A percentile compares a stretch with the other conserved stretches of the same genome.
phyloP scores from a whole-genome alignment of 139 green algal genomes.

The Chlorella sp. region DNA sequence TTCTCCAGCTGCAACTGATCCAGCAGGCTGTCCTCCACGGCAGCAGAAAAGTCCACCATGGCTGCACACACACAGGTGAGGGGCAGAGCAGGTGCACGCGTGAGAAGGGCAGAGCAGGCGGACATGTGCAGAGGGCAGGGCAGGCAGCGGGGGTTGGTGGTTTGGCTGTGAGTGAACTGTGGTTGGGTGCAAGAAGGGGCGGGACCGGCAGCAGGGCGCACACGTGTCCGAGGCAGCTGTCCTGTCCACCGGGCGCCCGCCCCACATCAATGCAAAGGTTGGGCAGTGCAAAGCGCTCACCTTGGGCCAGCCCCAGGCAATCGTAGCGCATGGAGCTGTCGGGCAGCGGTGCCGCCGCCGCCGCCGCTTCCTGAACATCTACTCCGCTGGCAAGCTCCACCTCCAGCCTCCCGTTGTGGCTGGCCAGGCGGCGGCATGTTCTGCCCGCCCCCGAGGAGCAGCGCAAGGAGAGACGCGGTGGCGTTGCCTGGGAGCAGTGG shows the following conservation, averaged over 20 bases:
- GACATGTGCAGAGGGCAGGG: background rate
- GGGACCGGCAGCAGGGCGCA: background rate
- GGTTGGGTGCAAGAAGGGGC: too few relatives aligned
- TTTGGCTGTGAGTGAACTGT: too few relatives aligned
- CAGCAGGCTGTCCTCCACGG: slow-evolving; percentile 64
- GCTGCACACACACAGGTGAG: slow-evolving; percentile 48
- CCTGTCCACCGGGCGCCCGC: too few relatives aligned
- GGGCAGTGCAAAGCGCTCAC: background rate
- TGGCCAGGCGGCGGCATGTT: background rate
- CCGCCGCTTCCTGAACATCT: slow-evolving; percentile 12
- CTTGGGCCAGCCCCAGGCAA: slow-evolving; percentile 11
- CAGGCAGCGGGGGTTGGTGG: too few relatives aligned
- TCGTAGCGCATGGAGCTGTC: background rate
- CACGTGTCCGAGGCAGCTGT: background rate
- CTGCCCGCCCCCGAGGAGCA: too few relatives aligned
- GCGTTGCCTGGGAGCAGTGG: background rate
- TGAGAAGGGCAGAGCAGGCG: background rate
- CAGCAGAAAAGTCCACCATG: slow-evolving; percentile 72
- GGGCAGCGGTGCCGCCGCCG: background rate
- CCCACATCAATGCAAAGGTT: background rate
- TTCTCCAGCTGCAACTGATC: slow-evolving; percentile 52
- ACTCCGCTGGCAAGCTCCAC: background rate
- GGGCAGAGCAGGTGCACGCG: background rate
- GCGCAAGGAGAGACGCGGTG: background rate
- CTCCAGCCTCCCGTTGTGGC: background rate